Evolutionary conservation across 257 asterid genomes (phyloP), one percentile per base, ranked within the genome.

Genomic region (Gardenia jasminoides): DNA sequence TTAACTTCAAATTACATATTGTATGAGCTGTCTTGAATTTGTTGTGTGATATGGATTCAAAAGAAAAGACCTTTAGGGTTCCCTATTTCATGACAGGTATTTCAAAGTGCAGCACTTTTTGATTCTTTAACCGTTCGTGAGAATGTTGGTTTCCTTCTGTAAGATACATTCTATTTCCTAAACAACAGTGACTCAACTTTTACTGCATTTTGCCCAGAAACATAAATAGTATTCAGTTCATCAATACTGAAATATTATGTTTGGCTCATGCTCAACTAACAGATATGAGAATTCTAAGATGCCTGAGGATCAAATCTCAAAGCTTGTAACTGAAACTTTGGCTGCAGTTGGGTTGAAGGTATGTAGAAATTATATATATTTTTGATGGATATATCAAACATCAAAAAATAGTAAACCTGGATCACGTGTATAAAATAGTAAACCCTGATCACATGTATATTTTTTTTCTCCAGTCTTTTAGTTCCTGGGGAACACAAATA

Each of bases 311-410:
- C 92, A 92, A 84, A 92, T 96, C 83, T 87, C 93, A 10, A 81
- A 85, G 92, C 93, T 93, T 80, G 99, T 96, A 78, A 87, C 97
- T 44, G 99, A 91, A 74, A 96, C 99, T 80, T 86, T 93, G 83
- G 98, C 97, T 76, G 97, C 99, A 83, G 97, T 96, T 83, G 99
- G 99, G 58, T 86, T 96, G 87, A 96, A 96, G 98, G 99, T 95
- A 81, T 76, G 89, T 61, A 67, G 67, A 73, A 73, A 76, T 62
- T 83, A 72, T 78, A 72, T 7, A 31, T 68, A 28, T 58, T 50
- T 54, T 16, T 66, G 11, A 24, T 67, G 36, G 59, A 52, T 47
- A 20, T 10, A 80, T 76, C 43, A 36, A 44, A 74, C 70, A 33
- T 20, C 70, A 26, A 50, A 66, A 24, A 41, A 26, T 67, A 54